A percentile compares a stretch with the other conserved stretches of the same genome.
These are phyloP conservation scores for Dorcoceras hygrometricum DNA, from an alignment of 257 asterid species.

Conservation along the genomic window DNA sequence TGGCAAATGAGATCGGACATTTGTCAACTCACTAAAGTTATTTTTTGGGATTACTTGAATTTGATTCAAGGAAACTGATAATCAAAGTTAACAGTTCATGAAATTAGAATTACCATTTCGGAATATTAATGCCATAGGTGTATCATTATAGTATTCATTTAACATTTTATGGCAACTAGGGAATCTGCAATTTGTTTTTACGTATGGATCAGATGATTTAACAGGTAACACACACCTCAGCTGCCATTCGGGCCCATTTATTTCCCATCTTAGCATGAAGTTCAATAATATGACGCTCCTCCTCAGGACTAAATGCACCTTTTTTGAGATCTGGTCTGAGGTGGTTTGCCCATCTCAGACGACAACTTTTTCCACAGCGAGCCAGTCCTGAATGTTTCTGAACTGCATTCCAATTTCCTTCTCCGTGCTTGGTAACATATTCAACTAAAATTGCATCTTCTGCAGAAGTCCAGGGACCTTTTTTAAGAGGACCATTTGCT, in stretches of 20 bases:
- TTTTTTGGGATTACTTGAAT: not conserved
- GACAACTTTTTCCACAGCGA: slow-evolving; percentile 89
- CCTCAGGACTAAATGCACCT: slow-evolving; percentile 66
- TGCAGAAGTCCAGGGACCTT: slow-evolving; percentile 90
- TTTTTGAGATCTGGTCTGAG: slow-evolving; percentile 74
- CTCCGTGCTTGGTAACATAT: slow-evolving; percentile 68
- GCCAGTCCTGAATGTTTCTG: slow-evolving; percentile 76
- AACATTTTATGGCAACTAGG: not conserved
- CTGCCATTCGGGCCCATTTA: slow-evolving; percentile 91
- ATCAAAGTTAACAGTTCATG: slow-evolving; percentile 1
- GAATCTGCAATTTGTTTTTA: slow-evolving; percentile 12
- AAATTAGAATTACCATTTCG: not conserved
- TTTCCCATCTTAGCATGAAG: slow-evolving; percentile 78
- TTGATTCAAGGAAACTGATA: slow-evolving; percentile 6
- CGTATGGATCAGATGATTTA: slow-evolving; percentile 15
- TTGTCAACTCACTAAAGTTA: not conserved
- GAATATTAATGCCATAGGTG: not conserved
- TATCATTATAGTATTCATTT: slow-evolving; percentile 8
- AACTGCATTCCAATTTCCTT: slow-evolving; percentile 83
- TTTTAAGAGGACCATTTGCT: slow-evolving; percentile 46
- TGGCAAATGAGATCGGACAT: not conserved
- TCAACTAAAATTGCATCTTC: slow-evolving; percentile 68
- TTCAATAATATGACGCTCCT: slow-evolving; percentile 61
- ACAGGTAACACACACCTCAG: slow-evolving; percentile 52
- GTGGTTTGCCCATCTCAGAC: slow-evolving; percentile 86